Conservation (phyloP, 139 green algal genomes). For the Auxenochlorella pyrenoidosa region DNA sequence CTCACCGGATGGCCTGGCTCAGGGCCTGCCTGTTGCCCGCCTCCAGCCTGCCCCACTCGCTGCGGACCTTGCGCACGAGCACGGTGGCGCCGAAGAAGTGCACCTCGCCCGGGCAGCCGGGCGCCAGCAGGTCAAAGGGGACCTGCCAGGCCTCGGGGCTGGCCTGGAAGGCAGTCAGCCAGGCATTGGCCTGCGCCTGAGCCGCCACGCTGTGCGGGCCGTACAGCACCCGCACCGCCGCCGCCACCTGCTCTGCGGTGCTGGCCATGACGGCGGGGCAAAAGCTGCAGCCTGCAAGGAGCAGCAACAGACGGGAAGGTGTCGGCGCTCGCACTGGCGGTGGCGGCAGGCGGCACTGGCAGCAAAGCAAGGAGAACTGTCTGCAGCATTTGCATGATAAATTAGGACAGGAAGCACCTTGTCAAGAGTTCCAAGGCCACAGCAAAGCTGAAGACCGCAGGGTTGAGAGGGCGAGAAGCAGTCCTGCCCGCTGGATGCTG, state of each 20-base stretch:
- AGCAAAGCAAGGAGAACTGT: neutral
- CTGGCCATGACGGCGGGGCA: neutral
- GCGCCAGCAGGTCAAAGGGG: slow-evolving; percentile 51
- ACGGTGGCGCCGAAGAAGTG: slow-evolving; percentile 71
- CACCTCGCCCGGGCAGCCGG: slow-evolving; percentile 41
- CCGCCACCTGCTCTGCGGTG: slow-evolving; percentile 25
- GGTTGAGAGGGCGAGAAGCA: too few relatives aligned
- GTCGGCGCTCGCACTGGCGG: neutral
- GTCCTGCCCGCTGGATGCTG: too few relatives aligned
- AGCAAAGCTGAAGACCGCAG: too few relatives aligned
- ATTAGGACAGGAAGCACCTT: too few relatives aligned
- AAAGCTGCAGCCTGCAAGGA: neutral
- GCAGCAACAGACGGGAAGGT: neutral
- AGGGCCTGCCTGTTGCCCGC: slow-evolving; percentile 37
- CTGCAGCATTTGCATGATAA: too few relatives aligned
- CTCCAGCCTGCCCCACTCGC: slow-evolving; percentile 60
- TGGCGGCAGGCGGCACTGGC: neutral
- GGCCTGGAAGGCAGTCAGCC: slow-evolving; percentile 57
- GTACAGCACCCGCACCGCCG: slow-evolving; percentile 59
- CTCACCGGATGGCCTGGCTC: slow-evolving; percentile 23
- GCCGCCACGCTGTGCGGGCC: neutral
- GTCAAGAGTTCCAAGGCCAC: too few relatives aligned
- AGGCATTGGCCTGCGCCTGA: slow-evolving; percentile 60
- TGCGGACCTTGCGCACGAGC: slow-evolving; percentile 63
- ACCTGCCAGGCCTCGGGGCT: slow-evolving; percentile 59